Evolutionary conservation across 164 flowering plant genomes (phyloP).

Genomic region (Umbilicus rupestris): DNA sequence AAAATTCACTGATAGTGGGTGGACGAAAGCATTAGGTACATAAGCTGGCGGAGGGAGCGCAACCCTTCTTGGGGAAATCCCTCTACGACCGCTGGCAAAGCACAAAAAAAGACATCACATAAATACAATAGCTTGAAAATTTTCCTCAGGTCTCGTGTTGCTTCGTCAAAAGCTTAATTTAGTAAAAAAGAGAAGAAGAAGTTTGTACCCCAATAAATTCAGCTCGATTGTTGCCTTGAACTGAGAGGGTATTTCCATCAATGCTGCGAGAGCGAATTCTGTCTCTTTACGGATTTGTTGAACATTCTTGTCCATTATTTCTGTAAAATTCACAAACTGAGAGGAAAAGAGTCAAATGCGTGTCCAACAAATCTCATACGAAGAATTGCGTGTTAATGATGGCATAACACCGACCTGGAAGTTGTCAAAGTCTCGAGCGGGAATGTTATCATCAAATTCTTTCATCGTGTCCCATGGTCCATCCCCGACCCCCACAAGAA

Average conservation of each 20-base stretch:
- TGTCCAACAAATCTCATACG: neutral
- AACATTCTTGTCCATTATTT: conserved; percentile 61
- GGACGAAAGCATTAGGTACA: conserved; percentile 21
- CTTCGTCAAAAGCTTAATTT: neutral
- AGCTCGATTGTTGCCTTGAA: conserved; percentile 79
- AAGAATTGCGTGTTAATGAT: neutral
- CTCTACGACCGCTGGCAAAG: conserved; percentile 33
- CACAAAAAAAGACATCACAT: neutral
- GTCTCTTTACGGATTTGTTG: conserved; percentile 52
- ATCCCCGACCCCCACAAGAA: conserved; percentile 71
- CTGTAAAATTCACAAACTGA: conserved; percentile 89
- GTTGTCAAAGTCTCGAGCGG: conserved; percentile 65
- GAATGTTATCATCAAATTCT: conserved; percentile 72
- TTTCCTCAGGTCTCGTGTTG: neutral
- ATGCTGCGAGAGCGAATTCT: conserved; percentile 76
- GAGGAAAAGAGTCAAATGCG: conserved; percentile 9
- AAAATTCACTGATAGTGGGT: conserved; percentile 23
- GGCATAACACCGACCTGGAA: conserved; percentile 34
- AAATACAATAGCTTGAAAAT: neutral
- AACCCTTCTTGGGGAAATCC: conserved; percentile 40
- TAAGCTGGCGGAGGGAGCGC: conserved; percentile 73
- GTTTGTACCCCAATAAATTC: conserved; percentile 53
- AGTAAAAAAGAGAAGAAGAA: neutral
- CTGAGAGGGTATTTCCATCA: conserved; percentile 89
- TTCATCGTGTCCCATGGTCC: conserved; percentile 77